Evolutionary conservation across 495 filamentous ascomycete genomes (phyloP).

Genomic region (Talaromyces adpressus): DNA sequence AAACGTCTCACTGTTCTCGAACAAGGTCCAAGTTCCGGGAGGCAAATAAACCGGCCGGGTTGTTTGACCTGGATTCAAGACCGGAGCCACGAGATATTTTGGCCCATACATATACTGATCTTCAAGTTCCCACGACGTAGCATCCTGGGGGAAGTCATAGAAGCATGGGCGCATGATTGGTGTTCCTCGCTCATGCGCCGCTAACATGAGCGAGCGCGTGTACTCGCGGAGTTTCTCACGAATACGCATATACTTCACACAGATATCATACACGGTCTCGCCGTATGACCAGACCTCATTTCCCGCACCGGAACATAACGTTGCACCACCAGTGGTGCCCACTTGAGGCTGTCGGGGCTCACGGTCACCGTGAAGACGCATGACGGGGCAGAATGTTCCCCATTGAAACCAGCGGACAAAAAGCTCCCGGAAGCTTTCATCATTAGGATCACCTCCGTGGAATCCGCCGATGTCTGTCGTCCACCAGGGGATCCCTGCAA

Average conservation of each 20-base stretch:
- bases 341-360: conserved; percentile 18
- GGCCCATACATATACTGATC: conserved; percentile 30
- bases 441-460: conserved; percentile 19
- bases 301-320: not conserved
- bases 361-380: conserved; percentile 24
- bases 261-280: conserved; percentile 16
- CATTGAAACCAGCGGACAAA: conserved; percentile 26
- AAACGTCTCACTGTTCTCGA: not conserved
- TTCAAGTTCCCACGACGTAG: conserved; percentile 15
- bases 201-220: conserved; percentile 14
- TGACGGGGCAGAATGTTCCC: conserved; percentile 22
- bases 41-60: conserved; percentile 26
- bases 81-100: conserved; percentile 18
- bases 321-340: conserved; percentile 14
- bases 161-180: conserved; percentile 26
- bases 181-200: conserved; percentile 17
- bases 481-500: conserved; percentile 26
- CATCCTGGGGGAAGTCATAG: conserved; percentile 20
- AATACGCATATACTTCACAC: conserved; percentile 23
- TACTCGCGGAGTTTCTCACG: conserved; percentile 19
- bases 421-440: conserved; percentile 21
- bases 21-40: not conserved
- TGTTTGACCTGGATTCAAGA: conserved; percentile 18
- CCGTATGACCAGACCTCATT: conserved; percentile 29
- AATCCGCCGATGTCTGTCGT: conserved; percentile 27